These are phyloP conservation scores for Mollisiaceae sp. DNA, from an alignment of 2,329 filamentous ascomycete species.

Conservation along the genomic window DNA sequence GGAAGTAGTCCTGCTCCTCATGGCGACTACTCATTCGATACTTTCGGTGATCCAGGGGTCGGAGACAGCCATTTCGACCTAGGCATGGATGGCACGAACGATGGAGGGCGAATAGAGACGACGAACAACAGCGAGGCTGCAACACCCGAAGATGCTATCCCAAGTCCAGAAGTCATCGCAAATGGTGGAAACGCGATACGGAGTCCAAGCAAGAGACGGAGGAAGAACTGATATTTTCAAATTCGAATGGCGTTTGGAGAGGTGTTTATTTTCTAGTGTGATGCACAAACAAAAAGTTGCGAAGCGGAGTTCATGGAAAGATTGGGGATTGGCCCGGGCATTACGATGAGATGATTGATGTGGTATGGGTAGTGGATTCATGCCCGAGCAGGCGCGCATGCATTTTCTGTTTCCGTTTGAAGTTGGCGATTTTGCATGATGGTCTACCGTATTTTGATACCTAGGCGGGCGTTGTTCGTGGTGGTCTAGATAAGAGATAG, in stretches of 20 bases:
- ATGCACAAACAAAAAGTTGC: not conserved
- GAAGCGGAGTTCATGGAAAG: not conserved
- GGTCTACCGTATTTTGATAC: constrained; percentile 6
- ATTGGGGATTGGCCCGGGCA: not conserved
- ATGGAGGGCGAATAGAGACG: constrained; percentile 30
- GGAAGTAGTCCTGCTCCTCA: constrained; percentile 34
- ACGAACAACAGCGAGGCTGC: constrained; percentile 30
- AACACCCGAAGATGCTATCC: constrained; percentile 29
- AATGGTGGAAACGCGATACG: constrained; percentile 17
- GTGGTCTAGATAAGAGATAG: not conserved
- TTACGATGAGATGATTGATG: constrained; percentile 7
- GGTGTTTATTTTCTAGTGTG: not conserved
- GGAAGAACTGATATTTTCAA: constrained; percentile 30
- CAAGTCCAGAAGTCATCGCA: constrained; percentile 17
- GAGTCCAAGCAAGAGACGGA: constrained; percentile 35
- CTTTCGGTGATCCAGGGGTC: constrained; percentile 29
- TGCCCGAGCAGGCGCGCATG: not conserved
- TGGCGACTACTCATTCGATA: constrained; percentile 30
- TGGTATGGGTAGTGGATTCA: not conserved
- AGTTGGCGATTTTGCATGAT: not conserved
- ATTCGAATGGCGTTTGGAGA: not conserved
- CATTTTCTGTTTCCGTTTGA: not conserved
- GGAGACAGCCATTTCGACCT: constrained; percentile 39
- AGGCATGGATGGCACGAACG: constrained; percentile 38
- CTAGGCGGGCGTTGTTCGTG: not conserved